Percentiles rank a stretch among this genome's conserved stretches.
Evolutionary conservation across 192 early-diverging fungal species (phyloP).

Genomic region (Kappamyces sp.): DNA sequence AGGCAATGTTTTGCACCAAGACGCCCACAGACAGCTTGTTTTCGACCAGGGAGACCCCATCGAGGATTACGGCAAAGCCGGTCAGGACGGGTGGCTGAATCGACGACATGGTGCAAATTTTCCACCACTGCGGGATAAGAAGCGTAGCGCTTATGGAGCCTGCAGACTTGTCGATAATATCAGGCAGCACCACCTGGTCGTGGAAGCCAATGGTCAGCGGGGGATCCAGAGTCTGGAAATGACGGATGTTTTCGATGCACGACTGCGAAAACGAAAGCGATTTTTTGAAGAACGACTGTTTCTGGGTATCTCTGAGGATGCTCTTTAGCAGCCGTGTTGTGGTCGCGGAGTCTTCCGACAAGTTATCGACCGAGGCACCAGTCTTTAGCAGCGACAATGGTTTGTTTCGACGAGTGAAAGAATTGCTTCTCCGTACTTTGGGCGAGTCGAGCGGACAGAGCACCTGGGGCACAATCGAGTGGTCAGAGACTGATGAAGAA

Average conservation of each 20-base stretch:
- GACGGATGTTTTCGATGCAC: constrained; percentile 19
- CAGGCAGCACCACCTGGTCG: constrained; percentile 19
- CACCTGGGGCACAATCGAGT: no score
- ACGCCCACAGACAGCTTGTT: constrained; percentile 58
- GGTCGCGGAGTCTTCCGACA: no score
- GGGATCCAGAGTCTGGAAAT: constrained; percentile 16
- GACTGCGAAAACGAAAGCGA: constrained; percentile 15
- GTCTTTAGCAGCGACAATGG: no score
- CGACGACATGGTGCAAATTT: constrained; percentile 4
- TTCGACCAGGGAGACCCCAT: constrained; percentile 44
- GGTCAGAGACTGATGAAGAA: no score
- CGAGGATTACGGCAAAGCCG: constrained; percentile 47
- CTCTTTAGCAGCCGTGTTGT: no score
- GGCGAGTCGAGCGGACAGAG: no score
- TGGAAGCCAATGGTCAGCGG: constrained; percentile 13
- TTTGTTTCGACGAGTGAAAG: no score
- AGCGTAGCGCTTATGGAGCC: constrained; percentile 16
- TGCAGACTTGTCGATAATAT: constrained; percentile 22
- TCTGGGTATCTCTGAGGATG: no score
- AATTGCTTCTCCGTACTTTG: no score
- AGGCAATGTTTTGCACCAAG: constrained; percentile 80
- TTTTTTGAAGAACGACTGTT: constrained; percentile 6
- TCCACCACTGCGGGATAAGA: constrained; percentile 18
- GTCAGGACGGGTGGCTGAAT: constrained; percentile 40
- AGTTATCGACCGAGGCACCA: no score